A percentile compares a stretch with the other conserved stretches of the same genome.
These are phyloP conservation scores for Thinopyrum elongatum DNA, from an alignment of 176 grass and related monocot genomes.

Conservation along the genomic window DNA sequence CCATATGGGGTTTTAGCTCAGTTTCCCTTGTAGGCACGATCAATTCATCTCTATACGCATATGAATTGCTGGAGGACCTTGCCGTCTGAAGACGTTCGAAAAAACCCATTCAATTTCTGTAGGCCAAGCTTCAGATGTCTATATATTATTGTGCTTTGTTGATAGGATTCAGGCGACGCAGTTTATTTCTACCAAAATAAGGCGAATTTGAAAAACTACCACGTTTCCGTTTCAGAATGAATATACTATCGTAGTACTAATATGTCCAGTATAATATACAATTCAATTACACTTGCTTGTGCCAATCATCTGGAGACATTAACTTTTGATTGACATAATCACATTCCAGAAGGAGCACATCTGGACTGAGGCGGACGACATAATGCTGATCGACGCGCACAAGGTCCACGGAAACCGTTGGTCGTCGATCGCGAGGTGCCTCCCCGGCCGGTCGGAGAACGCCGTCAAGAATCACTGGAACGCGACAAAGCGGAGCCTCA, in stretches of 20 bases:
- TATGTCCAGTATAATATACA: neutral
- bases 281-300: neutral
- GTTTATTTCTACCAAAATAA: neutral
- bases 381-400: constrained; percentile 46
- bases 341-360: constrained; percentile 51
- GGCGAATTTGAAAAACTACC: neutral
- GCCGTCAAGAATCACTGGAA: constrained; percentile 93
- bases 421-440: constrained; percentile 50
- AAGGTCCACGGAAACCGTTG: constrained; percentile 55
- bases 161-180: neutral
- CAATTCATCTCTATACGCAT: neutral
- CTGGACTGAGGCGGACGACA: constrained; percentile 71
- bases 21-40: no score
- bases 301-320: neutral
- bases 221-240: neutral
- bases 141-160: neutral
- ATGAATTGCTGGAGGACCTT: neutral
- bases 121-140: neutral
- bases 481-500: constrained; percentile 59
- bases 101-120: no score
- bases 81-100: no score
- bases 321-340: constrained; percentile 6
- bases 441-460: constrained; percentile 71
- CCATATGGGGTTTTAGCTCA: no score
- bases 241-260: neutral